Evolutionary conservation across 2,329 filamentous ascomycete species (phyloP).

Genomic region (Trichoderma sp.): DNA sequence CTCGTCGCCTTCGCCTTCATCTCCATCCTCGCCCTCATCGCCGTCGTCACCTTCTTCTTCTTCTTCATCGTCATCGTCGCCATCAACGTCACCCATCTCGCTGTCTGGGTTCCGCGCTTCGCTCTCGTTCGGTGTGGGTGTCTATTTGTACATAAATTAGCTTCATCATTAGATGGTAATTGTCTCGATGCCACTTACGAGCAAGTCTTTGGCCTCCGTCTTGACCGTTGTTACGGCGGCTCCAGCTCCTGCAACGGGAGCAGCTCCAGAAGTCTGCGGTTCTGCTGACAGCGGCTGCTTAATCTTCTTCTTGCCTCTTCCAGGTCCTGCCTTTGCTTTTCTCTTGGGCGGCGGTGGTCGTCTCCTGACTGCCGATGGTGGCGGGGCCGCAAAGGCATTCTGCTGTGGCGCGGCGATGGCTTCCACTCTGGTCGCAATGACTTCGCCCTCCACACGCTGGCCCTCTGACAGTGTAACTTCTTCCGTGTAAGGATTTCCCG

Average conservation of each 20-base stretch:
- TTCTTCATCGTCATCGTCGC: constrained; percentile 46
- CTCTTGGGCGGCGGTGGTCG: constrained; percentile 75
- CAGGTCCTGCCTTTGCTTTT: constrained; percentile 72
- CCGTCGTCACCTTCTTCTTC: constrained; percentile 49
- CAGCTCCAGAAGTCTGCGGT: constrained; percentile 30
- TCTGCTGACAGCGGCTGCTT: constrained; percentile 48
- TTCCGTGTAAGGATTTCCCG: constrained; percentile 79
- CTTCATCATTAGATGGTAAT: neutral
- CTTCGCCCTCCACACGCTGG: constrained; percentile 76
- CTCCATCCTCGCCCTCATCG: constrained; percentile 46
- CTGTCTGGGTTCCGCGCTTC: constrained; percentile 48
- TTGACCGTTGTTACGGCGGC: constrained; percentile 39
- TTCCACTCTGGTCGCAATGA: constrained; percentile 61
- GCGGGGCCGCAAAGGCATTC: constrained; percentile 47
- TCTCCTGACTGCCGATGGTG: constrained; percentile 48
- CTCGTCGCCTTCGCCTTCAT: constrained; percentile 45
- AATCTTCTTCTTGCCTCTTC: constrained; percentile 77
- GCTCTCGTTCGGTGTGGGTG: constrained; percentile 44
- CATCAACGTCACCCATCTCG: constrained; percentile 53
- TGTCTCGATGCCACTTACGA: constrained; percentile 32
- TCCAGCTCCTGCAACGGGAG: constrained; percentile 35
- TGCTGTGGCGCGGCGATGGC: constrained; percentile 56
- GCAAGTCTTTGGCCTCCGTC: constrained; percentile 39
- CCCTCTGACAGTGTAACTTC: constrained; percentile 80
- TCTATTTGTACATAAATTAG: constrained; percentile 29